These are phyloP conservation scores for Pseudocercospora ulei DNA, from an alignment of 2,329 filamentous ascomycete genomes.

Conservation along the genomic window DNA sequence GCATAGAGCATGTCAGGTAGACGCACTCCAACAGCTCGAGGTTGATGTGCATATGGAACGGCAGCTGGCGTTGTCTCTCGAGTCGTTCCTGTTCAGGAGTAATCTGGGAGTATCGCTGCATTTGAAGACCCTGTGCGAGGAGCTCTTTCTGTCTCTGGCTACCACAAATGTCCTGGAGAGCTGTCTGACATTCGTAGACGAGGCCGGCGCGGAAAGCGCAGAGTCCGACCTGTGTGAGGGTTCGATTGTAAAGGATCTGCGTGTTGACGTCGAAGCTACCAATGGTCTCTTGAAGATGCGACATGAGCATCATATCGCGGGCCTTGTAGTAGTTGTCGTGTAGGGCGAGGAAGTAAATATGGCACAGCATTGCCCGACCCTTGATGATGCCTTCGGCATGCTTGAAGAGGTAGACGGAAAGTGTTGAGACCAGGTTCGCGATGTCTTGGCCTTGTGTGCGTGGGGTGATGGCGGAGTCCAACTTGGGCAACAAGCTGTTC, in stretches of 20 bases:
- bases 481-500: conserved; percentile 60
- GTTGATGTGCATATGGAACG: conserved; percentile 99
- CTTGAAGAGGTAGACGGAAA: conserved; percentile 91
- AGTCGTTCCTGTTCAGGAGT: conserved; percentile 95
- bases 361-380: conserved; percentile 92
- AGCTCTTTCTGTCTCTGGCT: conserved; percentile 97
- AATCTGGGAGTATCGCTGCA: conserved; percentile 92
- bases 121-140: conserved; percentile 93
- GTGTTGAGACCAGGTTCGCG: conserved; percentile 64
- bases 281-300: conserved; percentile 94
- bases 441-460: conserved; percentile 60
- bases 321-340: conserved; percentile 98
- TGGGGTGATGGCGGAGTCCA: conserved; percentile 74
- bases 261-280: conserved; percentile 92
- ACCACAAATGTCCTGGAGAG: conserved; percentile 94
- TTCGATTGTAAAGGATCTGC: conserved; percentile 97
- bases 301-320: conserved; percentile 99
- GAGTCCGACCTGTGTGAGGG: conserved; percentile 91
- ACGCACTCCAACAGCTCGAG: conserved; percentile 95
- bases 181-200: conserved; percentile 95
- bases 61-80: conserved; percentile 92
- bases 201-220: conserved; percentile 96
- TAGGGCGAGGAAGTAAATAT: conserved; percentile 95
- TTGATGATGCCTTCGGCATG: conserved; percentile 93
- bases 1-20: conserved; percentile 98